Evolutionary conservation across 2,329 filamentous ascomycete genomes (phyloP).

Genomic region (Thelonectria discophora): DNA sequence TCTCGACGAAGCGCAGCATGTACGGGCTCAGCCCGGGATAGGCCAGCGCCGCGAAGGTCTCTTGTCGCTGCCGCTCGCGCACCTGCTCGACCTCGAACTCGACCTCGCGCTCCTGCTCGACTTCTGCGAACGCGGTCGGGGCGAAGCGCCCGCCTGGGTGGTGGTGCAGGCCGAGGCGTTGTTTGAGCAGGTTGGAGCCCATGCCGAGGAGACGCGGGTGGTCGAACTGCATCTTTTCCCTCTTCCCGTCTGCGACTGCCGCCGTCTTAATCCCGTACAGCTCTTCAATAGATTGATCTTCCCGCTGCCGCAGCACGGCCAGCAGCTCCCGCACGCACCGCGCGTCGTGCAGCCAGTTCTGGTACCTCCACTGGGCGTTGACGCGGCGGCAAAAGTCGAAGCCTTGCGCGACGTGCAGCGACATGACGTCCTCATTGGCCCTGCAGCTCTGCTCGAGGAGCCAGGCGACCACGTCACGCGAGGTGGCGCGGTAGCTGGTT

Average conservation of each 20-base stretch:
- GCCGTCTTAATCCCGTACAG: constrained; percentile 61
- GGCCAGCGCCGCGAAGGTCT: constrained; percentile 48
- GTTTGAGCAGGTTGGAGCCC: not conserved
- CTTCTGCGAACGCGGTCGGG: constrained; percentile 66
- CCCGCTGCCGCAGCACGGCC: constrained; percentile 51
- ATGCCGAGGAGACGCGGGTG: not conserved
- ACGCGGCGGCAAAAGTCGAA: constrained; percentile 66
- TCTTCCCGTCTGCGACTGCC: not conserved
- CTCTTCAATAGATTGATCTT: constrained; percentile 65
- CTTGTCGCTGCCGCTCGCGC: constrained; percentile 61
- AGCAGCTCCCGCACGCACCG: constrained; percentile 43
- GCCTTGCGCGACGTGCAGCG: constrained; percentile 68
- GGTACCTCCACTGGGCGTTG: constrained; percentile 56
- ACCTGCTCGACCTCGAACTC: constrained; percentile 66
- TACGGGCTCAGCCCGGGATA: constrained; percentile 57
- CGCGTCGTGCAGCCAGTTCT: constrained; percentile 52
- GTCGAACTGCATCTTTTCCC: constrained; percentile 14
- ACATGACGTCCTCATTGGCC: constrained; percentile 65
- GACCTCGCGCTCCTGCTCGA: constrained; percentile 67
- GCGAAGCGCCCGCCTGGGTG: constrained; percentile 46
- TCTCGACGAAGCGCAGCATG: constrained; percentile 48
- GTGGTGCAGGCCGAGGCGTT: not conserved
- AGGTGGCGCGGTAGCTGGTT: not conserved
- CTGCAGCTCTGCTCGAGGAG: constrained; percentile 70
- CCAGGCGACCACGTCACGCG: constrained; percentile 56